Evolutionary conservation across 1,284 basidiomycete species (phyloP).

Genomic region (Puccinia novopanici): DNA sequence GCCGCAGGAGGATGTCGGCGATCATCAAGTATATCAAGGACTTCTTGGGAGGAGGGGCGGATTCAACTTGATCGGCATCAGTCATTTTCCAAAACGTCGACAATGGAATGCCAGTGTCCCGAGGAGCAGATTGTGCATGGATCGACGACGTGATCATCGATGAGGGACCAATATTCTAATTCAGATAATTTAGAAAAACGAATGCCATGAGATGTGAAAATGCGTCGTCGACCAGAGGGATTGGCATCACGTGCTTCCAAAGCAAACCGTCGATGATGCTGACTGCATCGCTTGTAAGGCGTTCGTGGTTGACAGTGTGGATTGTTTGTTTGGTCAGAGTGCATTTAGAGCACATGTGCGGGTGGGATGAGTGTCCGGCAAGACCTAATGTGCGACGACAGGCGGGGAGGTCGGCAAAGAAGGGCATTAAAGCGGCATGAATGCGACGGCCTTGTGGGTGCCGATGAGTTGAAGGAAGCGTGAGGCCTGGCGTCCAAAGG

Average conservation of each 20-base stretch:
- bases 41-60: background rate
- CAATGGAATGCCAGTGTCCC: constrained; percentile 14
- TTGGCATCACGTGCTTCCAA: background rate
- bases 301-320: background rate
- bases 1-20: too few relatives aligned
- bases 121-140: constrained; percentile 30
- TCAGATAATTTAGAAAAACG: constrained; percentile 19
- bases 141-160: constrained; percentile 28
- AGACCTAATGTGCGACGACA: constrained; percentile 29
- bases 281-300: background rate
- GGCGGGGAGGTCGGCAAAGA: constrained; percentile 52
- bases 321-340: constrained; percentile 7
- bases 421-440: constrained; percentile 21
- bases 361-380: constrained; percentile 2
- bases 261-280: background rate
- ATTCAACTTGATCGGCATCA: background rate
- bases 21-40: too few relatives aligned
- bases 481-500: constrained; percentile 58
- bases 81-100: too few relatives aligned
- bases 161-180: constrained; percentile 30
- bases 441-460: constrained; percentile 2
- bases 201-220: constrained; percentile 14
- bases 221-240: background rate
- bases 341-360: constrained; percentile 46
- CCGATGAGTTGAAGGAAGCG: background rate